Conservation (phyloP, 73 alveolate genomes). For the Uronychia setigera region DNA sequence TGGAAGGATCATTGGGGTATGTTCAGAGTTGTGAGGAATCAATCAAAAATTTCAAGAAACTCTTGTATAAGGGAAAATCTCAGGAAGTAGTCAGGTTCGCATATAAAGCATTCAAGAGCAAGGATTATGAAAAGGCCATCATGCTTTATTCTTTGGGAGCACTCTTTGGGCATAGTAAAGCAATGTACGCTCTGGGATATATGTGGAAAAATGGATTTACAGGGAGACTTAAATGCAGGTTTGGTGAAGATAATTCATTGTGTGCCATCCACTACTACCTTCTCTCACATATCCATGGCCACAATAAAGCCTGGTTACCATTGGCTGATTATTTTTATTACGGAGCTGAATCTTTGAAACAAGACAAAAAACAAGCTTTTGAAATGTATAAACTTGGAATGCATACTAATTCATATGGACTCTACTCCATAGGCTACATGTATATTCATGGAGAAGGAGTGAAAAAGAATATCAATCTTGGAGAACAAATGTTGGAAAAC, state of each 20-base stretch:
- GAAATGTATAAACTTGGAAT: neutral
- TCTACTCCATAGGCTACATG: neutral
- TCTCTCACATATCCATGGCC: neutral
- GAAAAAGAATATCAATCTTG: too few species aligned
- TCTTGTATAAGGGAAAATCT: neutral
- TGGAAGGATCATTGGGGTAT: neutral
- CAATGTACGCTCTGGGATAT: slow-evolving; percentile 10
- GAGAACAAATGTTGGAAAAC: too few species aligned
- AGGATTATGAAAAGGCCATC: slow-evolving; percentile 2
- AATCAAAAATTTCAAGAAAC: neutral
- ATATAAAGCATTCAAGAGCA: neutral
- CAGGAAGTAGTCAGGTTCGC: neutral
- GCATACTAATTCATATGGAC: neutral
- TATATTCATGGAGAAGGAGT: neutral
- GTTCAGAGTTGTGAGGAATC: neutral
- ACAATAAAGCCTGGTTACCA: neutral
- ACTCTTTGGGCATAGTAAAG: neutral
- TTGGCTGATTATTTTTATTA: neutral
- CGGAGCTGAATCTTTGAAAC: neutral
- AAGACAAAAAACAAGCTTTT: neutral
- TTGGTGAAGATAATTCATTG: neutral
- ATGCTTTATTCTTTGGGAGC: neutral
- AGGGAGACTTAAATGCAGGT: neutral
- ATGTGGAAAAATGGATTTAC: slow-evolving; percentile 14
- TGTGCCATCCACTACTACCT: slow-evolving; percentile 2